These are phyloP conservation scores for Boletus eberwhitei DNA, from an alignment of 768 basidiomycete species.

Conservation along the genomic window DNA sequence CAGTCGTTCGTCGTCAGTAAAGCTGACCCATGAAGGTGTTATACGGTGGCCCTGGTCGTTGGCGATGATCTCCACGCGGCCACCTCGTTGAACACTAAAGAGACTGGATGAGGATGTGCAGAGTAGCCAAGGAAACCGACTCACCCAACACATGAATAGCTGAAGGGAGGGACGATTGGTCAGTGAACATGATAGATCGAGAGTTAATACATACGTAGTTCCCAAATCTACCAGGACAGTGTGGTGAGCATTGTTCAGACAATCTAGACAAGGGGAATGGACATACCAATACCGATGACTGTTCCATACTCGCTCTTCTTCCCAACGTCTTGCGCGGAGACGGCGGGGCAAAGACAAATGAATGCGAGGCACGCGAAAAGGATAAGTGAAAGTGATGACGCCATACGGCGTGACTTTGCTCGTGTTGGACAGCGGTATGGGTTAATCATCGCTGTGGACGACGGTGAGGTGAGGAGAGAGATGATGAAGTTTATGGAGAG, in stretches of 20 bases:
- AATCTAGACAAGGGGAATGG: accelerated
- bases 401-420: slow-evolving; percentile 51
- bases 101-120: not conserved
- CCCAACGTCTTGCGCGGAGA: slow-evolving; percentile 56
- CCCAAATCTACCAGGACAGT: slow-evolving; percentile 64
- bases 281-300: slow-evolving; percentile 88
- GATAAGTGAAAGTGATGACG: slow-evolving; percentile 57
- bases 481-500: slow-evolving; percentile 5
- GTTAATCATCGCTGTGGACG: slow-evolving; percentile 27
- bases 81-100: slow-evolving; percentile 73
- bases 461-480: slow-evolving; percentile 7
- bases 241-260: not conserved
- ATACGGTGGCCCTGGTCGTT: slow-evolving; percentile 90
- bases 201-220: slow-evolving; percentile 61
- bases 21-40: slow-evolving; percentile 84
- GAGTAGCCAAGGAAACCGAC: slow-evolving; percentile 23
- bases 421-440: slow-evolving; percentile 47
- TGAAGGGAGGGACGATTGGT: slow-evolving; percentile 33
- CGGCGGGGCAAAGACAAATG: slow-evolving; percentile 65
- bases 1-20: slow-evolving; percentile 78
- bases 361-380: slow-evolving; percentile 67
- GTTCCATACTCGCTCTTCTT: slow-evolving; percentile 75
- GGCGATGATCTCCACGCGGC: slow-evolving; percentile 86
- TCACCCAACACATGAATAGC: slow-evolving; percentile 95
- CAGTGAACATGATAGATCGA: not conserved